Conservation (phyloP, 2,329 filamentous ascomycete species). For the Curvularia lunata region DNA sequence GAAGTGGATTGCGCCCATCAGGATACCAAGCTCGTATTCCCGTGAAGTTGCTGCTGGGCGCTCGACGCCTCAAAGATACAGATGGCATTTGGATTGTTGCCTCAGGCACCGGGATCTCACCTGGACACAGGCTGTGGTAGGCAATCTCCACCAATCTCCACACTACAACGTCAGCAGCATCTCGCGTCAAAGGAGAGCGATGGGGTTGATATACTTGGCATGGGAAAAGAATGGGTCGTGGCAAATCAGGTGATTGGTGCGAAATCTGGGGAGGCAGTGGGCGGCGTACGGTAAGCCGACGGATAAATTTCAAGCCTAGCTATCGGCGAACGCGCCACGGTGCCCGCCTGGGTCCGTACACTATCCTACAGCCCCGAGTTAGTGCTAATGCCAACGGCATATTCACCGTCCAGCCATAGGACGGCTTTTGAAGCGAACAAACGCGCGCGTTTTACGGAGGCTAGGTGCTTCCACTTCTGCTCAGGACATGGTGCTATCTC, state of each 20-base stretch:
- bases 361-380: constrained; percentile 35
- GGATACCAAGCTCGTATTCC: constrained; percentile 7
- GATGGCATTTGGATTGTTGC: constrained; percentile 9
- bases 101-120: constrained; percentile 9
- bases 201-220: constrained; percentile 27
- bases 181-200: constrained; percentile 17
- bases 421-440: constrained; percentile 37
- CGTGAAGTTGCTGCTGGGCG: constrained; percentile 11
- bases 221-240: constrained; percentile 16
- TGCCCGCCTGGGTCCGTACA: constrained; percentile 32
- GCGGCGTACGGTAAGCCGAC: constrained; percentile 28
- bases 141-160: constrained; percentile 43
- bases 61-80: constrained; percentile 7
- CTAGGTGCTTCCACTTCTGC: constrained; percentile 37
- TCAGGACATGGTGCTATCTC: constrained; percentile 42
- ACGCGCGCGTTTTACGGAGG: constrained; percentile 44
- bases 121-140: constrained; percentile 3
- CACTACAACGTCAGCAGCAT: constrained; percentile 31
- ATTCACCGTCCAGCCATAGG: constrained; percentile 50
- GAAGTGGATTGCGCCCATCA: constrained; percentile 4
- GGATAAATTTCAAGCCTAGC: constrained; percentile 40
- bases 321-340: constrained; percentile 29
- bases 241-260: constrained; percentile 37
- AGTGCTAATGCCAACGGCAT: constrained; percentile 43
- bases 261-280: constrained; percentile 29